These are phyloP conservation scores for Cercospora brassicicola DNA, from an alignment of 2,329 filamentous ascomycete species.

Conservation along the genomic window DNA sequence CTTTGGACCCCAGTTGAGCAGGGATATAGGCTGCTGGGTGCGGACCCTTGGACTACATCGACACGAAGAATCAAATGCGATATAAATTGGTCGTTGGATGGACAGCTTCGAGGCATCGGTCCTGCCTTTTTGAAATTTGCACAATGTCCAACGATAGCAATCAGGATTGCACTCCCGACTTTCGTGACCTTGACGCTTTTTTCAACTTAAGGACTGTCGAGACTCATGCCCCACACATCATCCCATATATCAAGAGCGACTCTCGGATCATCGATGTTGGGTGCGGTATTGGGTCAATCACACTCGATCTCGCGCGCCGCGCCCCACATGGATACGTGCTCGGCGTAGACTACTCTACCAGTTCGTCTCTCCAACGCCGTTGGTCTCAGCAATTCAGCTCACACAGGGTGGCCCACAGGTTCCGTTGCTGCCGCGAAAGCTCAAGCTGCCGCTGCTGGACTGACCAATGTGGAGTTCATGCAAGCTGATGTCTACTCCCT, in stretches of 20 bases:
- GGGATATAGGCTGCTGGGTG: not conserved
- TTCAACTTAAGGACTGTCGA: slow-evolving; percentile 46
- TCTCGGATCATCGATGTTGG: slow-evolving; percentile 47
- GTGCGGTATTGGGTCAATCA: slow-evolving; percentile 49
- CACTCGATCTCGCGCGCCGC: slow-evolving; percentile 40
- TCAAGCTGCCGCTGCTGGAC: slow-evolving; percentile 4
- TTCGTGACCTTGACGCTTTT: slow-evolving; percentile 1
- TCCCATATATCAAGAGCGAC: slow-evolving; percentile 28
- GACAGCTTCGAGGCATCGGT: not conserved
- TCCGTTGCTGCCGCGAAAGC: slow-evolving; percentile 12
- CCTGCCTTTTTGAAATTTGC: not conserved
- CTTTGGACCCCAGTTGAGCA: not conserved
- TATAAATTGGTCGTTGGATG: not conserved
- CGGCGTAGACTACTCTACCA: slow-evolving; percentile 42
- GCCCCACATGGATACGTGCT: slow-evolving; percentile 35
- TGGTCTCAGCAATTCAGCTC: not conserved
- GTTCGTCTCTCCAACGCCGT: not conserved
- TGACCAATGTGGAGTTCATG: slow-evolving; percentile 20
- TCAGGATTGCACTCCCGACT: not conserved
- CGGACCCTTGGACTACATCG: not conserved
- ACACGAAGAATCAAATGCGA: not conserved
- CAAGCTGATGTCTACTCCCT: slow-evolving; percentile 13
- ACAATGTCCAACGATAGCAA: not conserved
- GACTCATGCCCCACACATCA: slow-evolving; percentile 12
- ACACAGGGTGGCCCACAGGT: not conserved